Evolutionary conservation across 495 filamentous ascomycete species (phyloP), one percentile per base, ranked within the genome.

Genomic region (Talaromyces adpressus): DNA sequence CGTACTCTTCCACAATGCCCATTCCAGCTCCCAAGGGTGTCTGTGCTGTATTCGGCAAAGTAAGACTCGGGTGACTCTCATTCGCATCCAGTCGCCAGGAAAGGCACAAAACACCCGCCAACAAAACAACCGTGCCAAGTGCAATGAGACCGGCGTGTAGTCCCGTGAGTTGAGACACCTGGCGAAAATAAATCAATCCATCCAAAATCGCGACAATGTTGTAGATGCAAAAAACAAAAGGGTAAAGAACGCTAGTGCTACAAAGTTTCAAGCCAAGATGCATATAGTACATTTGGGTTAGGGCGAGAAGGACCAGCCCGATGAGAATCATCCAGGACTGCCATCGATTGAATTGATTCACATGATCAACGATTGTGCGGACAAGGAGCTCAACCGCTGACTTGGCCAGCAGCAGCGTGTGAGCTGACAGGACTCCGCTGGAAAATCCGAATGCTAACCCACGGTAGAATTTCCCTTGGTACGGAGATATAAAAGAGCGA

Each of bases 191-290:
- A 60, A 99, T 94, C 60, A 99, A 80, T 18, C 94, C 94, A 76
- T 99, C 95, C 64, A 98, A 79, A 66, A 98, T 99, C 63, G 94
- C 95, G 66, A 97, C 93, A 67, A 99, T 97, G 81, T 99, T 99
- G 80, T 98, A 99, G 65, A 97, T 87, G 84, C 94, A 99, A 77
- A 99, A 99, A 39, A 97, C 92, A 69, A 98, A 89, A 6, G 94
- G 94, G 77, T 99, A 99, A 67, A 99, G 84, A 58, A 99, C 86
- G 75, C 91, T 96, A 18, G 94, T 98, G 59, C 92, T 97, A 73
- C 93, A 92, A 47, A 98, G 81, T 71, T 96, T 96, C 63, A 99
- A 81, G 59, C 94, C 94, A 20, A 90, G 84, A 73, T 99, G 93
- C 36, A 99, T 85, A 71, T 93, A 98, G 77, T 95, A 99, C 16